Evolutionary conservation across 495 filamentous ascomycete genomes (phyloP), one percentile per base, ranked within the genome.

Genomic region (Sphaerosporella brunnea): DNA sequence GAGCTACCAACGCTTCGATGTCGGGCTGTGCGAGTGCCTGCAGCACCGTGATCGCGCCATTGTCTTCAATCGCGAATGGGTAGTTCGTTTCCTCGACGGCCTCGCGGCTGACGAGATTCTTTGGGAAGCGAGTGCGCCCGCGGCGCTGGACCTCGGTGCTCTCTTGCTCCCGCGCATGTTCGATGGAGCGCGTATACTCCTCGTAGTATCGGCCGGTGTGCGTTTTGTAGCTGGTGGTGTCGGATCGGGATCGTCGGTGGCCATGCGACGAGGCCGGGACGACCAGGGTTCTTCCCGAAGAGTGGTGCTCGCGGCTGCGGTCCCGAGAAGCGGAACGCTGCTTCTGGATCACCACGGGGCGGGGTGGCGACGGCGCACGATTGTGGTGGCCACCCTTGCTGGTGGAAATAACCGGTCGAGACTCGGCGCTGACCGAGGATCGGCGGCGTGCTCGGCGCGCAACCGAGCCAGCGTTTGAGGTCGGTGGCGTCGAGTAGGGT

Each of bases 81-180:
- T 49, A 44, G 1, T 53, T 48, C 28, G 48, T 45, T 18, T 58
- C 50, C 21, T 61, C 53, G 25, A 54, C 46, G 20, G 58, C 58
- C 13, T 60, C 58, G 18, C 42, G 54, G 34, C 25, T 50, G 13
- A 61, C 58, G 5, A 61, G 48, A 13, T 46, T 57, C 4, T 50
- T 47, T 11, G 58, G 58, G 41, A 61, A 61, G 24, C 52, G 44
- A 20, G 58, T 61, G 24, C 58, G 52, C 9, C 58, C 58, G 15
- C 36, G 48, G 5, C 58, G 58, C 16, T 50, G 39, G 45, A 50
- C 19, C 1, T 50, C 41, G 26, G 30, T 28, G 18, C 8, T 15
- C 15, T 58, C 55, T 4, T 26, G 42, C 11, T 50, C 51, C 2
- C 51, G 41, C 9, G 49, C 23, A n/a, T n/a, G n/a, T n/a, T n/a